phyloP scores from a whole-genome alignment of 129 eudicot genomes.

The Tagetes erecta region DNA sequence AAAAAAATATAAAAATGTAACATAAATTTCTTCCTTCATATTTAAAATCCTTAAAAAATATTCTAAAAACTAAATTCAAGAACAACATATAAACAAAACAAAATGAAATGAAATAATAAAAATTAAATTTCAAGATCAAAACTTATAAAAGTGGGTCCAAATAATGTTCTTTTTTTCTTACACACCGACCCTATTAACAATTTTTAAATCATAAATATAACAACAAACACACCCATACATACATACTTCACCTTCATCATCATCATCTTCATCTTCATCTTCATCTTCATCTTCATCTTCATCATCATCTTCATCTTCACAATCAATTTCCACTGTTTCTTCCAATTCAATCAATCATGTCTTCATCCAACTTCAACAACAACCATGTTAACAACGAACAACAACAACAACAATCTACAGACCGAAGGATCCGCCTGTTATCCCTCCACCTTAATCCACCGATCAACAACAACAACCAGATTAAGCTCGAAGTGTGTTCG shows the following conservation, averaged over 20 bases:
- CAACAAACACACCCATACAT: slow-evolving; percentile 1
- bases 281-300: not conserved
- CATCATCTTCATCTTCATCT: not conserved
- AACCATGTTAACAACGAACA: slow-evolving; percentile 27
- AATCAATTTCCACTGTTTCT: not conserved
- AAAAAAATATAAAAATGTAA: no score
- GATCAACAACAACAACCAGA: not conserved
- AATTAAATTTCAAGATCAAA: no score
- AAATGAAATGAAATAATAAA: no score
- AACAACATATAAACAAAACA: no score
- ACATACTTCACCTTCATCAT: not conserved
- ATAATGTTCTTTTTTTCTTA: not conserved
- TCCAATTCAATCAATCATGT: slow-evolving; percentile 31
- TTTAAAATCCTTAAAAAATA: no score
- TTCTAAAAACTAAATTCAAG: no score
- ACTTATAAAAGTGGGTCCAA: not conserved
- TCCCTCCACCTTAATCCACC: slow-evolving; percentile 62
- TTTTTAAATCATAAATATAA: not conserved
- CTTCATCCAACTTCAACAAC: slow-evolving; percentile 16
- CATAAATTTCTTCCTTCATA: no score
- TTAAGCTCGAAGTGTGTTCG: slow-evolving; percentile 50
- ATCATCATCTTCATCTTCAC: no score
- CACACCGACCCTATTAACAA: slow-evolving; percentile 8
- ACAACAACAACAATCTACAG: slow-evolving; percentile 10
- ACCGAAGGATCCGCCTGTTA: slow-evolving; percentile 63